Evolutionary conservation across 2,329 filamentous ascomycete species (phyloP).

Genomic region (Fusarium musae): DNA sequence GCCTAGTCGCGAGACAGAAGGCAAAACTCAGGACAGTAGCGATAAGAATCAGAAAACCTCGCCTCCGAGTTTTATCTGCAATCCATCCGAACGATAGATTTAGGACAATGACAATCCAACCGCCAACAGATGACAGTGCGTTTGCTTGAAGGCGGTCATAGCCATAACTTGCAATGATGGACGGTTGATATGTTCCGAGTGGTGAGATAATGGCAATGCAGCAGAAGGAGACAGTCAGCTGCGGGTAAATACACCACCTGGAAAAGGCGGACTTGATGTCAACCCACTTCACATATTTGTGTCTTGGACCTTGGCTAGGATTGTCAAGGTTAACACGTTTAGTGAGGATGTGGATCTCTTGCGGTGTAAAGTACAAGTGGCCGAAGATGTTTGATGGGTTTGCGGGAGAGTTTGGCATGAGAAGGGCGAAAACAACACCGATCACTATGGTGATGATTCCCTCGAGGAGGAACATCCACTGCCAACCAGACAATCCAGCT

Average conservation of each 20-base stretch:
- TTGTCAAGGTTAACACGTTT: neutral
- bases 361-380: neutral
- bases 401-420: neutral
- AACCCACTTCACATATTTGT: neutral
- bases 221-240: slow-evolving; percentile 14
- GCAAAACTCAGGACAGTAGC: neutral
- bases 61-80: neutral
- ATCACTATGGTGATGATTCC: neutral
- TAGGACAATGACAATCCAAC: neutral
- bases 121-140: neutral
- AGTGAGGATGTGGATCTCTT: neutral
- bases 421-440: neutral
- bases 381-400: neutral
- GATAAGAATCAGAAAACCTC: neutral
- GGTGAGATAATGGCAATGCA: slow-evolving; percentile 20
- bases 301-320: neutral
- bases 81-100: neutral
- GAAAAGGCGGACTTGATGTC: slow-evolving; percentile 17
- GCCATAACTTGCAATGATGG: slow-evolving; percentile 11
- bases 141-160: neutral
- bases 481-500: slow-evolving; percentile 54
- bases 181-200: slow-evolving; percentile 10
- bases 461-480: slow-evolving; percentile 38
- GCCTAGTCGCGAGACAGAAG: slow-evolving; percentile 1
- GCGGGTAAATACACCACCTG: slow-evolving; percentile 15